phyloP scores from a whole-genome alignment of 768 basidiomycete genomes.

The Hysterangium stoloniferum region DNA sequence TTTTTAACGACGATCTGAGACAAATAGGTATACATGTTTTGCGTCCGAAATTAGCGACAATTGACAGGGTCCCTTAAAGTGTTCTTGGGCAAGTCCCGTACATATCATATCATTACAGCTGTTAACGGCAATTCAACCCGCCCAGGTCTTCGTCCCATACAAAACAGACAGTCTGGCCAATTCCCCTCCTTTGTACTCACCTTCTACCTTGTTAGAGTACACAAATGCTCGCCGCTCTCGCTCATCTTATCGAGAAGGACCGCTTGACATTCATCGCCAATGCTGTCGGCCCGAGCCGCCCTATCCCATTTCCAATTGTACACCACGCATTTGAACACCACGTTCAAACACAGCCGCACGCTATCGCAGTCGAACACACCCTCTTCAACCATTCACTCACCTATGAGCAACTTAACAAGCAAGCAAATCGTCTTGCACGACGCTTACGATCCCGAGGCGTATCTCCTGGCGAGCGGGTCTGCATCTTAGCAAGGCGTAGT shows the following conservation, averaged over 20 bases:
- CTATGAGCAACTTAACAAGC: conserved; percentile 15
- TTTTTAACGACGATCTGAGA: no score
- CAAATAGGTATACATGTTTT: no score
- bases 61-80: no score
- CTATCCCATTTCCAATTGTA: conserved; percentile 14
- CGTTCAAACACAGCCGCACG: conserved; percentile 10
- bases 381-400: conserved; percentile 13
- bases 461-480: conserved; percentile 15
- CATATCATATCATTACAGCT: no score
- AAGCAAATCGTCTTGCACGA: conserved; percentile 15
- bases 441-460: conserved; percentile 13
- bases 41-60: no score
- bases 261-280: neutral
- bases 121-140: no score
- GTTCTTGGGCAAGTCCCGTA: no score
- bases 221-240: neutral
- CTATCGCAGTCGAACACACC: conserved; percentile 16
- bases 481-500: conserved; percentile 16
- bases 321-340: conserved; percentile 19
- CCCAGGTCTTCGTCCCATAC: no score
- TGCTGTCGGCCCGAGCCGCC: neutral
- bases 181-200: no score
- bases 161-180: no score
- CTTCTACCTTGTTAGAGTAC: no score
- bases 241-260: conserved; percentile 2